These are phyloP conservation scores for Hygrophorus pudorinus DNA, from an alignment of 768 basidiomycete genomes.

Conservation along the genomic window DNA sequence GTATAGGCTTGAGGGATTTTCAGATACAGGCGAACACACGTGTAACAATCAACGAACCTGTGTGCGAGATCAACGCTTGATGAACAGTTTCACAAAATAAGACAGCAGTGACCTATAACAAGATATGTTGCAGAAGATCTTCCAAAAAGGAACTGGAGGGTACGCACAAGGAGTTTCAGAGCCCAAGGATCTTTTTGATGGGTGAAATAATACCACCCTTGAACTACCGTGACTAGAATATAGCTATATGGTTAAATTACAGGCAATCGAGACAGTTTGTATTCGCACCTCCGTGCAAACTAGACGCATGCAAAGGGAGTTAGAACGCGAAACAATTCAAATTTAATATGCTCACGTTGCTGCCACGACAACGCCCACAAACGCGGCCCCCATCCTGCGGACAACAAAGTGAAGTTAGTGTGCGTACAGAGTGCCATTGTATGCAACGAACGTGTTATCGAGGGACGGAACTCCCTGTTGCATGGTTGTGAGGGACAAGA, in stretches of 20 bases:
- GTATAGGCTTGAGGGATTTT: conserved; percentile 30
- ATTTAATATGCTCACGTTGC: conserved; percentile 8
- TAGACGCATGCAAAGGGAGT: not conserved
- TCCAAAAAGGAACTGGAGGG: not conserved
- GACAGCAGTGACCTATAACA: conserved; percentile 27
- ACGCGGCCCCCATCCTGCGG: conserved; percentile 33
- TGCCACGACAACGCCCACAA: conserved; percentile 29
- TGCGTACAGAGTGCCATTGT: too few relatives aligned
- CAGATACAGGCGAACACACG: conserved; percentile 3
- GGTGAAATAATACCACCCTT: conserved; percentile 38
- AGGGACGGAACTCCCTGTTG: too few relatives aligned
- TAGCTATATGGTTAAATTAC: too few relatives aligned
- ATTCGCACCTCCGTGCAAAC: conserved; percentile 7
- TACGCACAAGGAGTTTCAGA: conserved; percentile 29
- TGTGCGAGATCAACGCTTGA: conserved; percentile 36
- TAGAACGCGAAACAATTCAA: not conserved
- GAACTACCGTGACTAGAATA: conserved; percentile 31
- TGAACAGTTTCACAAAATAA: conserved; percentile 37
- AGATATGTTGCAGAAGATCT: not conserved
- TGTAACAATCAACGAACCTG: conserved; percentile 22
- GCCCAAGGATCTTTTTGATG: conserved; percentile 32
- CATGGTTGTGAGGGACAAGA: too few relatives aligned
- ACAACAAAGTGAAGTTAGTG: not conserved
- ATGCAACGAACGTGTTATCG: too few relatives aligned
- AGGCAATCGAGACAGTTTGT: too few relatives aligned